Evolutionary conservation across 1,284 basidiomycete species (phyloP).

Genomic region (Apiotrichum gamsii): DNA sequence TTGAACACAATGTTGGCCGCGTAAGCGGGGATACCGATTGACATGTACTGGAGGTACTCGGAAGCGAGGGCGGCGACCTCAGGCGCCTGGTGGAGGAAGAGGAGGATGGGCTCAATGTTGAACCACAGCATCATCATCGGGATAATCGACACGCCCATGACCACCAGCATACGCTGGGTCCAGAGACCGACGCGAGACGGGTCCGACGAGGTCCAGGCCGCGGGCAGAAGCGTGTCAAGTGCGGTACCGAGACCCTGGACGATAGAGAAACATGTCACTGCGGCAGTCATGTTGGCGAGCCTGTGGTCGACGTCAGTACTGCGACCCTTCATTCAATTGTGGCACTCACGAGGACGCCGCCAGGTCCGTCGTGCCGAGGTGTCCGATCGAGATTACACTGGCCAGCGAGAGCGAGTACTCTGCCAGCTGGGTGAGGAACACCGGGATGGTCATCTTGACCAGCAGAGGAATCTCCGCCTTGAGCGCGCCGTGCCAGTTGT

Average conservation of each 20-base stretch:
- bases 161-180: conserved; percentile 75
- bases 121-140: conserved; percentile 57
- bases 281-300: conserved; percentile 17
- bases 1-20: conserved; percentile 32
- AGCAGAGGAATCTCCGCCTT: conserved; percentile 39
- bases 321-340: conserved; percentile 9
- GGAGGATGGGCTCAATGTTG: conserved; percentile 70
- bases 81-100: conserved; percentile 71
- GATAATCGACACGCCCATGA: conserved; percentile 54
- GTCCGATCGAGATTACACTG: conserved; percentile 68
- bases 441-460: conserved; percentile 33
- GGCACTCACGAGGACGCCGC: conserved; percentile 60
- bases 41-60: conserved; percentile 68
- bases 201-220: conserved; percentile 79
- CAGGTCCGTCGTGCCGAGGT: conserved; percentile 62
- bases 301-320: neutral
- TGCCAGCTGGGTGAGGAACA: conserved; percentile 45
- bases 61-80: conserved; percentile 74
- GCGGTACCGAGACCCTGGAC: conserved; percentile 79
- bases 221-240: conserved; percentile 81
- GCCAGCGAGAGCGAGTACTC: conserved; percentile 48
- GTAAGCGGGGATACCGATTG: conserved; percentile 82
- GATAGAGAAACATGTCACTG: conserved; percentile 59
- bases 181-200: conserved; percentile 82
- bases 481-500: conserved; percentile 5